Base-by-base conservation (phyloP, 345 rosid species). In the Dovyalis caffra region DNA sequence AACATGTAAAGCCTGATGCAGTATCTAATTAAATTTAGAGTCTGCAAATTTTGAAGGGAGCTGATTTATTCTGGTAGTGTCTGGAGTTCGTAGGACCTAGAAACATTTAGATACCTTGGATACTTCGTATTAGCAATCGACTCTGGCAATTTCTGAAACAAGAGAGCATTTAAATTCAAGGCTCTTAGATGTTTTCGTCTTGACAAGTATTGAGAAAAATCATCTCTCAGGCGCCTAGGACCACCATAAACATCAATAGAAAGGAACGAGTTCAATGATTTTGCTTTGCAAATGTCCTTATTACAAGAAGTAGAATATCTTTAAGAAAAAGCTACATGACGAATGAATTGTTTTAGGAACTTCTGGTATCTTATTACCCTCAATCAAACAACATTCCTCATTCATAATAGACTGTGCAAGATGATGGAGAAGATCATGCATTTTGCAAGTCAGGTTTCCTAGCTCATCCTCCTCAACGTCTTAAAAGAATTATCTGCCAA, bases 351-450 rank as follows among this genome's bases (percentile, higher is more conserved):
- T 37, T 23, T 70, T 18, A 32, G 65, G 11, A 57, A 70, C 29
- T 25, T 23, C 32, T 0, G n/a, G 33, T 4, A 2, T 0, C 2
- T 34, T 47, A 15, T 57, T 3, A 1, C 18, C 5, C 11, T 53
- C 61, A 26, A 43, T 31, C 15, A 58, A 9, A 16, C 3, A 23
- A 11, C 72, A 75, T 34, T 78, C 85, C 10, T 47, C 3, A 3
- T 31, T 35, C 64, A 33, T 68, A 35, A 78, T 25, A 2, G 60
- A 73, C 26, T 38, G 31, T 45, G 79, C 83, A 60, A 79, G 72
- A 21, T 77, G 81, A 71, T 83, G 81, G 3, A 79, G 16, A 12
- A 77, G 71, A 38, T 79, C 83, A 21, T 77, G 86, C 77, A 83
- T 79, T 57, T 74, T 64, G 68, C 82, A 74, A 2, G 32, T n/a